Percentiles rank a stretch among this genome's conserved stretches.
Evolutionary conservation across 2,329 filamentous ascomycete genomes (phyloP).

Genomic region (Waltergamsia citrina): DNA sequence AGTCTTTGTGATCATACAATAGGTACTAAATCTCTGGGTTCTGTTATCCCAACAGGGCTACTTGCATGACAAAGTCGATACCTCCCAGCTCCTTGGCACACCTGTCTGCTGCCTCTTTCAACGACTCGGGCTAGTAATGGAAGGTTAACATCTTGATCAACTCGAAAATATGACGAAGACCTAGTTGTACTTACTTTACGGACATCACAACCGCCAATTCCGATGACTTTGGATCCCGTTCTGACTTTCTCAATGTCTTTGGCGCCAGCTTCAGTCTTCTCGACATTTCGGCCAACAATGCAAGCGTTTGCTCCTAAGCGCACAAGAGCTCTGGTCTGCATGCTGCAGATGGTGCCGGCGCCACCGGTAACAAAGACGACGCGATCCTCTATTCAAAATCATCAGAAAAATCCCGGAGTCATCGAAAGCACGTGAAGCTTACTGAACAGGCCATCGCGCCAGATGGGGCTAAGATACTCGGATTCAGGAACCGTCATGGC

Average conservation of each 20-base stretch:
- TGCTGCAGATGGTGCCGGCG: conserved; percentile 87
- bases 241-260: conserved; percentile 74
- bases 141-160: conserved; percentile 7
- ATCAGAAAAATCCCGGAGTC: not conserved
- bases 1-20: not conserved
- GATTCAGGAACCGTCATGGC: conserved; percentile 62
- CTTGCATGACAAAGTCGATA: conserved; percentile 88
- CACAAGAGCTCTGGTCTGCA: conserved; percentile 85
- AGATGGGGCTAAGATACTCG: conserved; percentile 72
- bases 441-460: conserved; percentile 86
- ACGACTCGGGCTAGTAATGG: conserved; percentile 39
- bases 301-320: conserved; percentile 87
- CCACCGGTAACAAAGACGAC: conserved; percentile 95
- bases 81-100: conserved; percentile 76
- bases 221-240: conserved; percentile 73
- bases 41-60: conserved; percentile 8
- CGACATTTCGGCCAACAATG: conserved; percentile 81
- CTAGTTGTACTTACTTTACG: conserved; percentile 52
- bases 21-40: not conserved
- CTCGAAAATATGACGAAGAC: not conserved
- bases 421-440: conserved; percentile 13
- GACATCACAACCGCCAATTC: conserved; percentile 73
- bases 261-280: conserved; percentile 78
- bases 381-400: conserved; percentile 55
- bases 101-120: conserved; percentile 66